Conservation (phyloP, 2,329 filamentous ascomycete genomes). For the Fusarium verticillioides region DNA sequence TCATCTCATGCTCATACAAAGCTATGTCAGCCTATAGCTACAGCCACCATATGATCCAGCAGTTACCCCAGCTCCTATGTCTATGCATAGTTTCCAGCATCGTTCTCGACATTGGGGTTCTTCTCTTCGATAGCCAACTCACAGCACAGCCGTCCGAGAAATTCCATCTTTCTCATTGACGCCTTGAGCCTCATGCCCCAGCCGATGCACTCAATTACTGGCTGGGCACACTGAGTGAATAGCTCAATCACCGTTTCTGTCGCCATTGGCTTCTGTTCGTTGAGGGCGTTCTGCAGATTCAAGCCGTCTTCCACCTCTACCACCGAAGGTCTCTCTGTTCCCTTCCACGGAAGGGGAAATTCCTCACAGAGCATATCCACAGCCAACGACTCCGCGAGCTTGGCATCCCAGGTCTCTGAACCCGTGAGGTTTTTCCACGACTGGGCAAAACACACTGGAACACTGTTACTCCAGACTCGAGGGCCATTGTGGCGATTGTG, state of each 20-base stretch:
- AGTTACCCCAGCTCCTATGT: slow-evolving; percentile 7
- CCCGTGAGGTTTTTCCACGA: slow-evolving; percentile 43
- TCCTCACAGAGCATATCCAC: slow-evolving; percentile 44
- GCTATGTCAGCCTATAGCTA: slow-evolving; percentile 13
- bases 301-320: slow-evolving; percentile 42
- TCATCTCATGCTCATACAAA: slow-evolving; percentile 12
- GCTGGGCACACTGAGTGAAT: slow-evolving; percentile 40
- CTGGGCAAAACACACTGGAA: slow-evolving; percentile 44
- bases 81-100: slow-evolving; percentile 33
- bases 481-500: slow-evolving; percentile 36
- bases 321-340: slow-evolving; percentile 35
- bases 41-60: neutral
- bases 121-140: slow-evolving; percentile 44
- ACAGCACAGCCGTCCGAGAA: slow-evolving; percentile 40
- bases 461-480: slow-evolving; percentile 43
- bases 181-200: slow-evolving; percentile 40
- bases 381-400: slow-evolving; percentile 37
- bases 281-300: slow-evolving; percentile 36
- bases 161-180: slow-evolving; percentile 40
- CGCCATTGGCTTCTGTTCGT: slow-evolving; percentile 36
- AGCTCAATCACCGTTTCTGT: slow-evolving; percentile 40
- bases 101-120: slow-evolving; percentile 26
- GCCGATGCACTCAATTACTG: slow-evolving; percentile 36
- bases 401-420: slow-evolving; percentile 28
- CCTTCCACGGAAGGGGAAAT: slow-evolving; percentile 39